phyloP scores from a whole-genome alignment of 495 filamentous ascomycete genomes.

The Penicillium cosmopolitanum region DNA sequence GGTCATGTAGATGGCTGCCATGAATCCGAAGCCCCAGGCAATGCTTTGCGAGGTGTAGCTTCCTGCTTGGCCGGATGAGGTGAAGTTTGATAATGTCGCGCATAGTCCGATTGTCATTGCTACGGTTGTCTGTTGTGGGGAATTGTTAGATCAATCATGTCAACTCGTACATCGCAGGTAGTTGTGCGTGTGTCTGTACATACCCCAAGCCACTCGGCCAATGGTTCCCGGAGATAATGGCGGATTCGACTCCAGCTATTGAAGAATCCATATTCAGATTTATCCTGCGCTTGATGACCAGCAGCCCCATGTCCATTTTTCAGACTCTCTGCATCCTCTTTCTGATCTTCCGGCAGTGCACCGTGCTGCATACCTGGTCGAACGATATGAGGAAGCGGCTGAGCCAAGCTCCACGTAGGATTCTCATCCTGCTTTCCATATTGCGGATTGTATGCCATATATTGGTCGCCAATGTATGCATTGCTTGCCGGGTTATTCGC shows the following conservation, averaged over 20 bases:
- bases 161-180: too few relatives aligned
- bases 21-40: constrained; percentile 25
- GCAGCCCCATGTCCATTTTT: neutral
- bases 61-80: constrained; percentile 13
- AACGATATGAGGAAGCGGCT: constrained; percentile 36
- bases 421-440: constrained; percentile 24
- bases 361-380: constrained; percentile 29
- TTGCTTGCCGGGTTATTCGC: constrained; percentile 13
- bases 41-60: constrained; percentile 14
- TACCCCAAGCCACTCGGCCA: constrained; percentile 27
- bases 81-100: constrained; percentile 19
- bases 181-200: constrained; percentile 1
- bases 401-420: constrained; percentile 35
- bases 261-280: constrained; percentile 18
- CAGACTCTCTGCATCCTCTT: neutral
- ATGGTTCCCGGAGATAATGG: constrained; percentile 19
- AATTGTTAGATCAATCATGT: neutral
- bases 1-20: constrained; percentile 23
- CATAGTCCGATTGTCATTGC: constrained; percentile 20
- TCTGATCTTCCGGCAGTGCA: constrained; percentile 10
- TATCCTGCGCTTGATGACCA: neutral
- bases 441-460: constrained; percentile 24
- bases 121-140: constrained; percentile 18
- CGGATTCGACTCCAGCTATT: constrained; percentile 21
- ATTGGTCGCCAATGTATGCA: constrained; percentile 38